A percentile compares a stretch with the other conserved stretches of the same genome.
phyloP scores from a whole-genome alignment of 805 yeast genomes.

The Ogataea corticis region DNA sequence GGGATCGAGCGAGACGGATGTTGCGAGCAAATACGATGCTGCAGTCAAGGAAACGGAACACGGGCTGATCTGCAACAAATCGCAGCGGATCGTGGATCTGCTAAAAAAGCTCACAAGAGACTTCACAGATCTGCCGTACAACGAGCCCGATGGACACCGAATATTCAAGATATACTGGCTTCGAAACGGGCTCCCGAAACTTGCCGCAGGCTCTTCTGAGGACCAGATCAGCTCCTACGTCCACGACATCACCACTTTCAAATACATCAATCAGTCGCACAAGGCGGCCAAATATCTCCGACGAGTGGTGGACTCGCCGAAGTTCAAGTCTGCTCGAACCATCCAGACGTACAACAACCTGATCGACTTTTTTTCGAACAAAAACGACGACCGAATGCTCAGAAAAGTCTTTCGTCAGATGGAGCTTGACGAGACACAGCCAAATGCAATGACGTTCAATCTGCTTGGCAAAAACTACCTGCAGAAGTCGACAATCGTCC shows the following conservation, averaged over 20 bases:
- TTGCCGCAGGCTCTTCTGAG: constrained; percentile 1
- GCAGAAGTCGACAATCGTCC: constrained; percentile 5
- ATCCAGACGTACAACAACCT: constrained; percentile 17
- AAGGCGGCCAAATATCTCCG: constrained; percentile 18
- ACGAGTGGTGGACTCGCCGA: constrained; percentile 9
- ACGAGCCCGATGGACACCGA: constrained; percentile 10
- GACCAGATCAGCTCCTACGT: constrained; percentile 13
- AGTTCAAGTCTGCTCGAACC: constrained; percentile 8
- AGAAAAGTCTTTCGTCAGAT: constrained; percentile 42
- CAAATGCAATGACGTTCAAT: constrained; percentile 26
- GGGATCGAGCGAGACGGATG: not conserved
- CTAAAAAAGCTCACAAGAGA: constrained; percentile 12
- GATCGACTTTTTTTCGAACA: constrained; percentile 39
- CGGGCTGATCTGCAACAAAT: constrained; percentile 5
- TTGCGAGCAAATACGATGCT: constrained; percentile 1
- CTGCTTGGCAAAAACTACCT: constrained; percentile 25
- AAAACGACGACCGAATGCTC: constrained; percentile 42
- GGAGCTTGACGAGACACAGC: constrained; percentile 21
- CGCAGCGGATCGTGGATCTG: constrained; percentile 12
- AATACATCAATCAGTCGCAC: constrained; percentile 19
- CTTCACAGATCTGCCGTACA: constrained; percentile 9
- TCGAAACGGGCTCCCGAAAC: constrained; percentile 10
- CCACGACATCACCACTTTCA: constrained; percentile 17
- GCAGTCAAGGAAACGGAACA: constrained; percentile 6
- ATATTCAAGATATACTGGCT: constrained; percentile 20